A percentile compares a stretch with the other conserved stretches of the same genome.
Evolutionary conservation across 1,284 basidiomycete species (phyloP).

Genomic region (Vanrija humicola): DNA sequence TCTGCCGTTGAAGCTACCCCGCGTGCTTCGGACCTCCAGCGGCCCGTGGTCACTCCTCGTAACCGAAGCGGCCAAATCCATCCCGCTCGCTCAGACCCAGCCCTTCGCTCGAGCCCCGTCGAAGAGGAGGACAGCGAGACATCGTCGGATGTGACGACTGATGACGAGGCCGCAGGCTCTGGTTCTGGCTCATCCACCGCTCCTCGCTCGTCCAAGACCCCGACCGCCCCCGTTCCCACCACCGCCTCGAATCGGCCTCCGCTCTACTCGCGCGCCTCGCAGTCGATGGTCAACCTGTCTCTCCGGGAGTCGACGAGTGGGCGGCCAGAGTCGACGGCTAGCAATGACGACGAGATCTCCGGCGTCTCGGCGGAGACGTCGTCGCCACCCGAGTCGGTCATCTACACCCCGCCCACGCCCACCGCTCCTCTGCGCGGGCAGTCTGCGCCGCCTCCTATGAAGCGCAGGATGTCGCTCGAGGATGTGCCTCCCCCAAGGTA

Average conservation of each 20-base stretch:
- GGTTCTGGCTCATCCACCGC: neutral
- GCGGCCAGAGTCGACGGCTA: conserved; percentile 1
- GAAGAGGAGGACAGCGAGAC: conserved; percentile 6
- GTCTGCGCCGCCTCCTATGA: conserved; percentile 20
- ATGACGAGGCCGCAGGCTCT: too few species aligned
- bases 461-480: conserved; percentile 49
- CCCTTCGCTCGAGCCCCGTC: neutral
- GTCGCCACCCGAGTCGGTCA: conserved; percentile 23
- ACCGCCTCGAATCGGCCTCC: conserved; percentile 47
- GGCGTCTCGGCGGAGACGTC: conserved; percentile 1
- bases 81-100: neutral
- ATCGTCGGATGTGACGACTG: conserved; percentile 2
- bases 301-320: conserved; percentile 47
- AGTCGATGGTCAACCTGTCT: conserved; percentile 55
- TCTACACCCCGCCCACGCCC: conserved; percentile 1
- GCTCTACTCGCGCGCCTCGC: conserved; percentile 62
- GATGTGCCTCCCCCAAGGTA: conserved; percentile 48
- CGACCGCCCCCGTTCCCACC: neutral
- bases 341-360: neutral
- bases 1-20: neutral
- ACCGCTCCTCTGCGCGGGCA: conserved; percentile 3
- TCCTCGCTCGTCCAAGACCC: conserved; percentile 6
- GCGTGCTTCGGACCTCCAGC: neutral
- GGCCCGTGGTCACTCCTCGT: too few species aligned
- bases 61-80: too few species aligned